Percentiles rank a stretch among this genome's conserved stretches.
phyloP scores from a whole-genome alignment of 495 filamentous ascomycete species.

The Aspergillus nidulans region DNA sequence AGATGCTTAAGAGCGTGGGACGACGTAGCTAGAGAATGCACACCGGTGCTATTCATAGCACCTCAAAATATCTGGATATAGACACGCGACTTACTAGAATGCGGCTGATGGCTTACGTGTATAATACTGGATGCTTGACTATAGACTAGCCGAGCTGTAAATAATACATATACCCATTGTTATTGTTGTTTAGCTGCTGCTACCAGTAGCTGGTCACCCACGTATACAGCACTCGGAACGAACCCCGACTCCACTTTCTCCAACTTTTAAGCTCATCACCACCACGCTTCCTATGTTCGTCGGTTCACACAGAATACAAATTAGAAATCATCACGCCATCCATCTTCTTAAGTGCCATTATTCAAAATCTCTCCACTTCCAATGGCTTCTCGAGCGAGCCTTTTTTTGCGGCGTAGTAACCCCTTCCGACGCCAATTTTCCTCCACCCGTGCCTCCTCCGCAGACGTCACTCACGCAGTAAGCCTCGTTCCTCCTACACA shows the following conservation, averaged over 20 bases:
- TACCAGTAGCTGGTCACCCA: background rate
- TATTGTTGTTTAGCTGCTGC: background rate
- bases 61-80: background rate
- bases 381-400: conserved; percentile 20
- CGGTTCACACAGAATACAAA: background rate
- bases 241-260: conserved; percentile 3
- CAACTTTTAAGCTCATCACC: background rate
- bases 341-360: background rate
- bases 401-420: conserved; percentile 10
- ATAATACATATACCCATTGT: background rate
- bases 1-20: conserved; percentile 41
- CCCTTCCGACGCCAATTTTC: conserved; percentile 36
- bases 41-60: background rate
- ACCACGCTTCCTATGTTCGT: background rate
- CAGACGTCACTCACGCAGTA: conserved; percentile 84
- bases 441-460: conserved; percentile 28
- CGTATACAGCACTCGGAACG: background rate
- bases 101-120: background rate
- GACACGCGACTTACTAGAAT: background rate
- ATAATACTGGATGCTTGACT: background rate
- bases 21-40: conserved; percentile 23
- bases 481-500: conserved; percentile 9
- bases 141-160: background rate
- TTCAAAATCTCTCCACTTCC: background rate
- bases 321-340: background rate